These are phyloP conservation scores for Metschnikowia colocasiae DNA, from an alignment of 805 yeast species.

Conservation along the genomic window DNA sequence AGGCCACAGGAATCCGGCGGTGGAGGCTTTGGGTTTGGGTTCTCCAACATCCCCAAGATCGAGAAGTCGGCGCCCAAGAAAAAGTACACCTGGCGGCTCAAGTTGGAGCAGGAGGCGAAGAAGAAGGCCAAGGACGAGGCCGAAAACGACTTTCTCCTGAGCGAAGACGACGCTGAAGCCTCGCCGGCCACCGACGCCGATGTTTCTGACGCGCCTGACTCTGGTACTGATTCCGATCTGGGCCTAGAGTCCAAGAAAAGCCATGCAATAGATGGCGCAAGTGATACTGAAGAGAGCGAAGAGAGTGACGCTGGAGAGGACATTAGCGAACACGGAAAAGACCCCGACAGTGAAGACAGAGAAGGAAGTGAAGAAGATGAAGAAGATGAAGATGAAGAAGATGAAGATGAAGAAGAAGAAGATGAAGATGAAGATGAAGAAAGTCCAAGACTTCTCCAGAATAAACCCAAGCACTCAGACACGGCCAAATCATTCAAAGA, in stretches of 20 bases:
- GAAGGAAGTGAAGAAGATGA: slow-evolving; percentile 10
- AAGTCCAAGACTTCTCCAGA: slow-evolving; percentile 31
- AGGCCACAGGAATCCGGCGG: slow-evolving; percentile 63
- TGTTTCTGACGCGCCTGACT: neutral
- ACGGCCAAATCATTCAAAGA: slow-evolving; percentile 61
- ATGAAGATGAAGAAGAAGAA: slow-evolving; percentile 28
- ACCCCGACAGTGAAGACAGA: slow-evolving; percentile 19
- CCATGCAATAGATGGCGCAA: no score
- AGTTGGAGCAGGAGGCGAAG: slow-evolving; percentile 37
- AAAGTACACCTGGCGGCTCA: slow-evolving; percentile 68
- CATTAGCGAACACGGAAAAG: no score
- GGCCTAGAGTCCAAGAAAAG: slow-evolving; percentile 1
- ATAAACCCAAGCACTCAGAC: slow-evolving; percentile 44
- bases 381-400: slow-evolving; percentile 28
- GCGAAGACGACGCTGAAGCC: slow-evolving; percentile 24
- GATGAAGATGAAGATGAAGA: slow-evolving; percentile 21
- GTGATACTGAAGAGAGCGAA: slow-evolving; percentile 5
- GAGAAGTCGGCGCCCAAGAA: slow-evolving; percentile 34
- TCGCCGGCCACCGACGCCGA: slow-evolving; percentile 10
- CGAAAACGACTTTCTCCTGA: slow-evolving; percentile 54
- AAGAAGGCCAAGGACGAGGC: slow-evolving; percentile 48
- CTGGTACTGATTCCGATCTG: neutral
- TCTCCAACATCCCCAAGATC: slow-evolving; percentile 51
- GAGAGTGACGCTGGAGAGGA: no score
- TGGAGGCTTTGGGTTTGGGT: slow-evolving; percentile 67